These are phyloP conservation scores for Seiridium unicorne DNA, from an alignment of 2,329 filamentous ascomycete genomes.

Conservation along the genomic window DNA sequence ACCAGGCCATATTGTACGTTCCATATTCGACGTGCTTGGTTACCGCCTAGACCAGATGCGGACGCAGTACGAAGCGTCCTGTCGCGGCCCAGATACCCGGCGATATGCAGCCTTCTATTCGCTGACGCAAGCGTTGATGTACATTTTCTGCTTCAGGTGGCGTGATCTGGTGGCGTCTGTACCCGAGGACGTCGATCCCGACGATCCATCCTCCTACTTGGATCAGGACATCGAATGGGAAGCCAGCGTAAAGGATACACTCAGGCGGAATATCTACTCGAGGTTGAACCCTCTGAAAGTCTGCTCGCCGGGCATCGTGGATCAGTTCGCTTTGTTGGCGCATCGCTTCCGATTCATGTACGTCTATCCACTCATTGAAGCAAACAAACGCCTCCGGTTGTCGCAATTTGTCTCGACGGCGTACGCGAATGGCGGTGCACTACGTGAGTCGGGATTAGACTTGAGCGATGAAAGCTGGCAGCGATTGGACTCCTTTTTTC, in stretches of 20 bases:
- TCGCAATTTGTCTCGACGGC: constrained; percentile 64
- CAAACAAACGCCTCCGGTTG: constrained; percentile 86
- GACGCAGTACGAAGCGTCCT: constrained; percentile 67
- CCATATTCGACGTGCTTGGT: constrained; percentile 78
- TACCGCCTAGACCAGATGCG: constrained; percentile 75
- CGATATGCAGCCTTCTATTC: constrained; percentile 85
- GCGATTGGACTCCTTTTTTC: constrained; percentile 91
- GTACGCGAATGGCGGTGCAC: constrained; percentile 52
- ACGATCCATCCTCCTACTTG: constrained; percentile 58
- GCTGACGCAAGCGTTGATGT: constrained; percentile 83
- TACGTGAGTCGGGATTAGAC: constrained; percentile 51
- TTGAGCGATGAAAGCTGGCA: constrained; percentile 72
- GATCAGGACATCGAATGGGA: constrained; percentile 78
- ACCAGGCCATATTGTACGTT: constrained; percentile 70
- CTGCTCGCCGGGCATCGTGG: constrained; percentile 85
- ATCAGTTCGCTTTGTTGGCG: constrained; percentile 86
- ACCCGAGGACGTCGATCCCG: constrained; percentile 59
- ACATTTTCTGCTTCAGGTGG: constrained; percentile 98
- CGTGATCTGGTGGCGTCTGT: constrained; percentile 74
- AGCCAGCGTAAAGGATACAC: constrained; percentile 67
- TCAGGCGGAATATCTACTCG: constrained; percentile 78
- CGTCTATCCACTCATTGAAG: constrained; percentile 82
- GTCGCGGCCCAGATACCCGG: constrained; percentile 80
- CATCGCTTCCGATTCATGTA: constrained; percentile 87
- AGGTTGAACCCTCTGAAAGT: constrained; percentile 94